A percentile compares a stretch with the other conserved stretches of the same genome.
These are phyloP conservation scores for Zygoascus flipseniorum DNA, from an alignment of 805 yeast species.

Conservation along the genomic window DNA sequence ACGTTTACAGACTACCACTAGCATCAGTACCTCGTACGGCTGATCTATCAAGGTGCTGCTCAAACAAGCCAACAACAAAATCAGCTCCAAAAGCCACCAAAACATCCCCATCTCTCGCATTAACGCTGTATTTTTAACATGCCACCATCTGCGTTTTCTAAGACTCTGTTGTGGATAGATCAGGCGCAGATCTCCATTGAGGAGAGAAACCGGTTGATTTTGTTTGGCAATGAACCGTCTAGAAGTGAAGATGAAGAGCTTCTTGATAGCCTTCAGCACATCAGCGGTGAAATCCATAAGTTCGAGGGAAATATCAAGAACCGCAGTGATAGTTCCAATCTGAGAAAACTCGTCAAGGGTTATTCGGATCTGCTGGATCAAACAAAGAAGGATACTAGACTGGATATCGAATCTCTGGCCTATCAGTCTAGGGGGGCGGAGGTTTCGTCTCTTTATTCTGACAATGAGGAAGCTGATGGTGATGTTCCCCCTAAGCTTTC, in stretches of 20 bases:
- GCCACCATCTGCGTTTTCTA: constrained; percentile 4
- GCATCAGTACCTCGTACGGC: no score
- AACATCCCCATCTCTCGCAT: neutral
- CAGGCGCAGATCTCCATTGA: constrained; percentile 24
- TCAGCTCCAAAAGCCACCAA: neutral
- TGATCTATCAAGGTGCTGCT: neutral
- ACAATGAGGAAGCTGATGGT: neutral
- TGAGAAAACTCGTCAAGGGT: neutral
- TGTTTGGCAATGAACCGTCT: constrained; percentile 22
- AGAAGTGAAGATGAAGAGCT: constrained; percentile 24
- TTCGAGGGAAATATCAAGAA: neutral
- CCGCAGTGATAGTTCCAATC: neutral
- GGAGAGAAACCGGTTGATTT: constrained; percentile 24
- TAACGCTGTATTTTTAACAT: neutral
- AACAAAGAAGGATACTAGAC: neutral
- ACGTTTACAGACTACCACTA: no score
- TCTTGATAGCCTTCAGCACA: constrained; percentile 19
- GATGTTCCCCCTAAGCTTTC: neutral
- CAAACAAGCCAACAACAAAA: neutral
- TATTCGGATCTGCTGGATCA: neutral
- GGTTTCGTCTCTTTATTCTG: neutral
- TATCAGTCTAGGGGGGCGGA: neutral
- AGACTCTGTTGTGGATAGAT: constrained; percentile 23
- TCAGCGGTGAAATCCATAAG: constrained; percentile 16
- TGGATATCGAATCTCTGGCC: neutral